Conservation (phyloP, 2,329 filamentous ascomycete species). For the Monilinia fructicola region DNA sequence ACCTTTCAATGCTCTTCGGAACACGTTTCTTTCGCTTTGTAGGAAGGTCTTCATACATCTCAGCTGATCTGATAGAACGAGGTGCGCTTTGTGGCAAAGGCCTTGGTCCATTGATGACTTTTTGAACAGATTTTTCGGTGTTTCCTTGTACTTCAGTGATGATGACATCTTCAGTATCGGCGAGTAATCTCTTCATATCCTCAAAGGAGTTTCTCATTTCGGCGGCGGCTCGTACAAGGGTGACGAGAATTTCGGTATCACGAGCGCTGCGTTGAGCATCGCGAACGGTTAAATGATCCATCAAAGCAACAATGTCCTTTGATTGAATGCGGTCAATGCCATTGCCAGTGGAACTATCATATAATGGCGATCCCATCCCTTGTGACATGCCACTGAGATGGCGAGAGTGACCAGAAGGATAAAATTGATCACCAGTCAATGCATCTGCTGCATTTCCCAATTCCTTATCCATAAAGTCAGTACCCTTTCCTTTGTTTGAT, state of each 20-base stretch:
- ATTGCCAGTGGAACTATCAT: constrained; percentile 82
- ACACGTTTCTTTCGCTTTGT: constrained; percentile 91
- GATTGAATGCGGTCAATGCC: constrained; percentile 92
- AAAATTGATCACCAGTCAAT: constrained; percentile 62
- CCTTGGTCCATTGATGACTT: constrained; percentile 79
- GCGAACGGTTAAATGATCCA: constrained; percentile 97
- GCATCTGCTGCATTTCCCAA: constrained; percentile 51
- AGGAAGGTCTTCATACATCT: constrained; percentile 54
- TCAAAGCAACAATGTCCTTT: constrained; percentile 92
- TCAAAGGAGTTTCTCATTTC: constrained; percentile 98
- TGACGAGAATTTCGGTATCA: constrained; percentile 94
- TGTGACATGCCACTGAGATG: constrained; percentile 88
- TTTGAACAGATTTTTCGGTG: constrained; percentile 81
- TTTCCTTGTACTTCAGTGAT: constrained; percentile 85
- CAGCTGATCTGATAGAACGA: constrained; percentile 50
- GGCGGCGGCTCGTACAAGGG: constrained; percentile 86
- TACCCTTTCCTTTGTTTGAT: constrained; percentile 43
- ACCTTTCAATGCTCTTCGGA: constrained; percentile 88
- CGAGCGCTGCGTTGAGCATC: constrained; percentile 95
- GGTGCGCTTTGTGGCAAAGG: constrained; percentile 67
- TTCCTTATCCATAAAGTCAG: constrained; percentile 53
- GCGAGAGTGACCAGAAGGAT: constrained; percentile 57
- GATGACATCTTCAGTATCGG: constrained; percentile 85
- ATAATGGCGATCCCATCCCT: constrained; percentile 84
- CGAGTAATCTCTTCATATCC: constrained; percentile 89